Base-by-base conservation (phyloP, 1,284 basidiomycete species). In the Xerocomus amazonicus region DNA sequence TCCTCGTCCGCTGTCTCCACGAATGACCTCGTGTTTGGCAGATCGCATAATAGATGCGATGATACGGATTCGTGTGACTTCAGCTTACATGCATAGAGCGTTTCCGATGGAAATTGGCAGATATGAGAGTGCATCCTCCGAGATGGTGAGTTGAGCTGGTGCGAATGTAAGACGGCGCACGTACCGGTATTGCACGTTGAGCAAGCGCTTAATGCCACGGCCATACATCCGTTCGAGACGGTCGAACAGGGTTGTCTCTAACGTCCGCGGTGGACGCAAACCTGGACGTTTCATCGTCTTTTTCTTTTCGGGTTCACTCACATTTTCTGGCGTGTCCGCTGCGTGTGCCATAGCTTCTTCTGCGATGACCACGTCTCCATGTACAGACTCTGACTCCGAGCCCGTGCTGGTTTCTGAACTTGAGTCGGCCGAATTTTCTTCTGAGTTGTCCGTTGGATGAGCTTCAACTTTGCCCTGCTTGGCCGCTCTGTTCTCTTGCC, bases 161-260 rank as follows among this genome's bases (percentile, higher is more conserved):
- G 12, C 26, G 19, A 16, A 39, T 6, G 19, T 14, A 27, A 12
- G 3, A 12, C 0, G 9, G 35, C 40, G n/a, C 12, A 66, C 78
- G 27, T 43, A 90, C 88, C 92, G 81, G 65, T 95, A 92, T 69
- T 95, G 92, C 3, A 92, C 76, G 31, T 84, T 81, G 17, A 99
- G 79, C 78, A 98, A 86, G 8, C 86, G 78, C 64, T 97, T 97
- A 67, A 96, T 86, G 2, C 77, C 74, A 0, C 79, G 69, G 0
- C 95, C 94, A 58, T 94, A 95, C 75, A 96, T 86, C 43, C 75
- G 77, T 65, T 98, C 90, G 3, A 97, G 72, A 6, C 96, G 81
- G 54, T 95, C 91, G 61, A 99, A 99, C 26, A 98, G 74, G 0
- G 96, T 98, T 1, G 81, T 87, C 63, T 95, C 90, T 16, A 99